A percentile compares a stretch with the other conserved stretches of the same genome.
Evolutionary conservation across 306 rosid species (phyloP).

Genomic region (Rosa multiflora): DNA sequence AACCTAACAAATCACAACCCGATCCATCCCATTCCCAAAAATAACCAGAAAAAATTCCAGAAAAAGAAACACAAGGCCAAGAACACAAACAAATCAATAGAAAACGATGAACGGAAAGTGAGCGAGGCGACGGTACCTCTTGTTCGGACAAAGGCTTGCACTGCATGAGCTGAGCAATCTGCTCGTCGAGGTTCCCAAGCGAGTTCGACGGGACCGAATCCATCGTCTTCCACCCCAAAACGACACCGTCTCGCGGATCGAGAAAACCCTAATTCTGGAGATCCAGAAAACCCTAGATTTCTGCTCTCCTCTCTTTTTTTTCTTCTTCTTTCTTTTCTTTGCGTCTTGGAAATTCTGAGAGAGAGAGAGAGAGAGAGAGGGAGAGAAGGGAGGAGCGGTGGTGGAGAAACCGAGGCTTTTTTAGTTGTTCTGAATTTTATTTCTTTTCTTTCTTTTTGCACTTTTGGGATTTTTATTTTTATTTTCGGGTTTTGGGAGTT

Average conservation of each 20-base stretch:
- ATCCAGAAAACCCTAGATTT: conserved; percentile 44
- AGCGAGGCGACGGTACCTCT: conserved; percentile 42
- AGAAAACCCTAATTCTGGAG: conserved; percentile 55
- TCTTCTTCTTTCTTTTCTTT: conserved; percentile 4
- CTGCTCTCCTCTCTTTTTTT: conserved; percentile 25
- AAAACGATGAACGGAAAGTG: too few species aligned
- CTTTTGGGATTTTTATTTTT: conserved; percentile 29
- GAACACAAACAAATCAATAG: not conserved
- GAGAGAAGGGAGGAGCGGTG: conserved; percentile 21
- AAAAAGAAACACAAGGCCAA: not conserved
- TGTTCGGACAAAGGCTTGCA: conserved; percentile 98
- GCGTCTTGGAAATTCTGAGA: conserved; percentile 21
- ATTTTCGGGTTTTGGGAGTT: not conserved
- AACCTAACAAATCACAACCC: conserved; percentile 18
- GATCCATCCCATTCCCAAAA: conserved; percentile 36
- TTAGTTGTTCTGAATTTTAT: conserved; percentile 2
- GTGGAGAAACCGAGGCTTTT: conserved; percentile 48
- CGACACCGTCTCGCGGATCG: conserved; percentile 31
- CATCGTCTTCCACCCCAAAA: conserved; percentile 38
- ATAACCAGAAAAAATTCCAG: not conserved
- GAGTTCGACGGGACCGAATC: conserved; percentile 84
- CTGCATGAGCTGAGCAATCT: conserved; percentile 98
- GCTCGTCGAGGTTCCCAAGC: conserved; percentile 81
- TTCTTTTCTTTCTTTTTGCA: not conserved
- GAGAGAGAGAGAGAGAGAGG: conserved; percentile 20